Base-by-base conservation (phyloP, 108 stramenopile species). In the Heterococcus sp. region DNA sequence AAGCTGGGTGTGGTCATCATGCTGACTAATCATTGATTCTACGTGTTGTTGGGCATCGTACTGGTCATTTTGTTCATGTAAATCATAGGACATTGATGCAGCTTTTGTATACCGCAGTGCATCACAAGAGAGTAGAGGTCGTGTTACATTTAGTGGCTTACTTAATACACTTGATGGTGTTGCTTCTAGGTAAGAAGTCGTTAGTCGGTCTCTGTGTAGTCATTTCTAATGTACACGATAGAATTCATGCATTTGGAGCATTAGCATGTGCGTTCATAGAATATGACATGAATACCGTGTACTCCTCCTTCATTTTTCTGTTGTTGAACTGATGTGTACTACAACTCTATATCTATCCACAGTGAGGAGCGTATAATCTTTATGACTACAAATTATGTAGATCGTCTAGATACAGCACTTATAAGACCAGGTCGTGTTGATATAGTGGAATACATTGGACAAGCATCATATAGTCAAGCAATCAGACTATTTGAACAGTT, bases 131-230 rank as follows among this genome's bases (percentile, higher is more conserved):
- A 67, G 66, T 14, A 26, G 66, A 76, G 34, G 66, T 8, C 66
- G 32, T 76, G 78, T 80, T 26, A 80, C 78, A 3, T 80, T 80
- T 58, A 72, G 71, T 63, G 78, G 78, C 8, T 38, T 80, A 72
- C 73, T 80, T 11, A 80, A 80, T 38, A 32, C 37, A 35, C 78
- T 80, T n/a, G 78, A 80, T 74, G 78, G 78, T 14, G 78, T 74
- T 21, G 21, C 46, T 8, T 58, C 46, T 14, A 58, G 46, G 46
- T 58, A 58, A n/a, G n/a, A n/a, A n/a, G n/a, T n/a, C n/a, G n/a
- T n/a, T n/a, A n/a, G n/a, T n/a, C n/a, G n/a, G n/a, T n/a, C n/a
- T n/a, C n/a, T n/a, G n/a, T n/a, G n/a, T n/a, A n/a, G n/a, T n/a
- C n/a, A n/a, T n/a, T n/a, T n/a, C n/a, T n/a, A n/a, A n/a, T n/a